These are phyloP conservation scores for Hypoxylon sp. DNA, from an alignment of 2,329 filamentous ascomycete genomes.

Conservation along the genomic window DNA sequence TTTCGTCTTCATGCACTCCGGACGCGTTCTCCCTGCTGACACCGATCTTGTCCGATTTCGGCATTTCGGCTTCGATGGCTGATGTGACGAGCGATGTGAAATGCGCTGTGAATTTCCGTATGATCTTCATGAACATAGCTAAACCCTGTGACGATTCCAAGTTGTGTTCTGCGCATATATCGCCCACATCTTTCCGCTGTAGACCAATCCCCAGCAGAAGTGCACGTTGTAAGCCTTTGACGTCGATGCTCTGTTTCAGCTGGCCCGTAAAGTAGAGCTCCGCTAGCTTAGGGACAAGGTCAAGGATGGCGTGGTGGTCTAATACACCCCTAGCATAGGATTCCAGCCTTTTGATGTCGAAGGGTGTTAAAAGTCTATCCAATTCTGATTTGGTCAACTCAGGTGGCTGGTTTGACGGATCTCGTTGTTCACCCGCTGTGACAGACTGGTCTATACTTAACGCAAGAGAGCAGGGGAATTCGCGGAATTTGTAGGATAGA, in stretches of 20 bases:
- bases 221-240: conserved; percentile 86
- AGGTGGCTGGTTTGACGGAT: conserved; percentile 66
- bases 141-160: conserved; percentile 84
- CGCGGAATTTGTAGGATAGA: conserved; percentile 91
- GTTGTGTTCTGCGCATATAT: conserved; percentile 82
- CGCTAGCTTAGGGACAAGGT: conserved; percentile 88
- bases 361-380: conserved; percentile 85
- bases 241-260: conserved; percentile 74
- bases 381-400: conserved; percentile 81
- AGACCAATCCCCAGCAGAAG: conserved; percentile 92
- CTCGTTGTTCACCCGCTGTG: conserved; percentile 77
- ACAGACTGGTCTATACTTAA: conserved; percentile 92
- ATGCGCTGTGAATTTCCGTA: conserved; percentile 86
- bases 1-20: conserved; percentile 78
- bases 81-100: conserved; percentile 82
- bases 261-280: conserved; percentile 87
- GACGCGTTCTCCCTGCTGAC: conserved; percentile 72
- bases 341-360: conserved; percentile 94
- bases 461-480: conserved; percentile 82
- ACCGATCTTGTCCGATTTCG: conserved; percentile 69
- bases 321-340: conserved; percentile 97
- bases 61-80: conserved; percentile 78
- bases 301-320: conserved; percentile 97
- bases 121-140: conserved; percentile 97
- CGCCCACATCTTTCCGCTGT: conserved; percentile 89